Conservation (phyloP, 805 yeast genomes). For the Jamesozyma spencerorum region DNA sequence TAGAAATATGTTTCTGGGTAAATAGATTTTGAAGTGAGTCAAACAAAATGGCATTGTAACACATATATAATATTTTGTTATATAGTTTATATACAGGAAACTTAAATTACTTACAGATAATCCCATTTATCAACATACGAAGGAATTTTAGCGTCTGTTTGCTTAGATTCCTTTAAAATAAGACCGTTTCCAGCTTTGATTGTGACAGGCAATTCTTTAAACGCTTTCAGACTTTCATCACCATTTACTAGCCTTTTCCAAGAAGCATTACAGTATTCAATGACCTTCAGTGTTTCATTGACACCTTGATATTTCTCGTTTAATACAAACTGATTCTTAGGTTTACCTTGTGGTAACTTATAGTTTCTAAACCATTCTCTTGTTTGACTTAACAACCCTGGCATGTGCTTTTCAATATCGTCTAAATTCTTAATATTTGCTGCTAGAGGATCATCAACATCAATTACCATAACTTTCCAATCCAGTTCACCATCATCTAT, state of each 20-base stretch:
- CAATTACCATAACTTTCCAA: conserved; percentile 80
- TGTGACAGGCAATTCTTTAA: conserved; percentile 24
- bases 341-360: conserved; percentile 76
- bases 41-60: neutral
- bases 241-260: conserved; percentile 54
- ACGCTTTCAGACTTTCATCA: conserved; percentile 14
- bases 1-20: conserved; percentile 29
- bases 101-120: conserved; percentile 13
- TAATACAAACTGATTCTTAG: conserved; percentile 65
- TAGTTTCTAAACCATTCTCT: conserved; percentile 76
- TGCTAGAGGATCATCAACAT: conserved; percentile 57
- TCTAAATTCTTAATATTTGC: conserved; percentile 47
- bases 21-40: conserved; percentile 4
- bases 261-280: conserved; percentile 55
- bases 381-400: conserved; percentile 61
- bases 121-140: conserved; percentile 32
- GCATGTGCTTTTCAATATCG: conserved; percentile 61
- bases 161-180: conserved; percentile 14
- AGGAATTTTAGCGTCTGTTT: conserved; percentile 33
- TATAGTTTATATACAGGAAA: neutral
- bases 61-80: neutral
- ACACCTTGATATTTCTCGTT: conserved; percentile 55
- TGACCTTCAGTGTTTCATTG: conserved; percentile 48
- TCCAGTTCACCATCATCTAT: conserved; percentile 94
- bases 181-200: conserved; percentile 49